A percentile compares a stretch with the other conserved stretches of the same genome.
phyloP scores from a whole-genome alignment of 805 yeast genomes.

The Starmerella geochares region DNA sequence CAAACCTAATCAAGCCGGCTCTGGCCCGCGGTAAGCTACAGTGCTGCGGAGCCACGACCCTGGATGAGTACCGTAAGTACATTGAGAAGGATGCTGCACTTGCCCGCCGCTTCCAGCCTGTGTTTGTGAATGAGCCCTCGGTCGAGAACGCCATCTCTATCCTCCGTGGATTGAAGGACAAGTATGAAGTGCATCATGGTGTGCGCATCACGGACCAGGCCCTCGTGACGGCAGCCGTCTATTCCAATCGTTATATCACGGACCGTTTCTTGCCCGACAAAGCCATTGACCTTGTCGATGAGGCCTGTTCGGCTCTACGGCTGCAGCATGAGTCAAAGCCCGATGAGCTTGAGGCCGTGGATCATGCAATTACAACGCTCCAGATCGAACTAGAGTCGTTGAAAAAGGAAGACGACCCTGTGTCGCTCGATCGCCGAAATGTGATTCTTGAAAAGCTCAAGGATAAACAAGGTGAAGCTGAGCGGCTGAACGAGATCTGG shows the following conservation, averaged over 20 bases:
- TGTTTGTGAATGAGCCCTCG: constrained; percentile 72
- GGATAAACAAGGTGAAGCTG: constrained; percentile 52
- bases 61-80: constrained; percentile 83
- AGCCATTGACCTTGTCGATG: constrained; percentile 93
- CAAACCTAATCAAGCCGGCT: constrained; percentile 85
- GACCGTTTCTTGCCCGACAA: constrained; percentile 90
- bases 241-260: constrained; percentile 80
- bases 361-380: constrained; percentile 81
- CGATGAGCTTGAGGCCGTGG: constrained; percentile 80
- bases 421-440: constrained; percentile 69
- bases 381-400: constrained; percentile 91
- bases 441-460: constrained; percentile 60
- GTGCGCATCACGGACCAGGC: constrained; percentile 90
- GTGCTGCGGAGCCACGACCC: constrained; percentile 93
- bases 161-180: constrained; percentile 83
- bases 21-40: constrained; percentile 85
- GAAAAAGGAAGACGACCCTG: constrained; percentile 80
- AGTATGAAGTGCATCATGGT: constrained; percentile 96
- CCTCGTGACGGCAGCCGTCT: constrained; percentile 82
- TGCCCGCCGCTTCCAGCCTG: constrained; percentile 88
- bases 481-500: constrained; percentile 74
- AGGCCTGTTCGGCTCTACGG: constrained; percentile 90
- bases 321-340: constrained; percentile 96
- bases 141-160: constrained; percentile 88
- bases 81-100: constrained; percentile 95